phyloP scores from a whole-genome alignment of 108 stramenopile genomes.

The Skeletonema menzelii region DNA sequence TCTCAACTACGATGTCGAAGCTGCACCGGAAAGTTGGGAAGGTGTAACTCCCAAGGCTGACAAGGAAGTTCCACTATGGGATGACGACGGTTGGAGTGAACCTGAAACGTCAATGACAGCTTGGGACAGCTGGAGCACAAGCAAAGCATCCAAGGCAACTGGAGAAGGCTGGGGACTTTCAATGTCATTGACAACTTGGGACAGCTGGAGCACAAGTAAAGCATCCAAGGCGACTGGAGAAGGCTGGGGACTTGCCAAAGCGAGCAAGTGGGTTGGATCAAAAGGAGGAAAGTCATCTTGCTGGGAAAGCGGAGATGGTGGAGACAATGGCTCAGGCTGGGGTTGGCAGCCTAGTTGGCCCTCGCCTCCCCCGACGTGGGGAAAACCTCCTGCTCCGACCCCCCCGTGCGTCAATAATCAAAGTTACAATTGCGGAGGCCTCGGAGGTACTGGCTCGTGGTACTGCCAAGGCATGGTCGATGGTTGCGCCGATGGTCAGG shows the following conservation, averaged over 20 bases:
- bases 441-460: too few relatives aligned
- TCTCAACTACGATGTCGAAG: neutral
- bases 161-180: neutral
- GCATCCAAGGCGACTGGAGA: neutral
- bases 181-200: too few relatives aligned
- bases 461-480: too few relatives aligned
- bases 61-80: neutral
- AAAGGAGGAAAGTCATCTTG: neutral
- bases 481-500: too few relatives aligned
- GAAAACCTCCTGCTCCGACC: neutral
- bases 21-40: neutral
- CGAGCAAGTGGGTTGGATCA: neutral
- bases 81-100: neutral
- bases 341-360: neutral
- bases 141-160: neutral
- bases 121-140: neutral
- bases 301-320: neutral
- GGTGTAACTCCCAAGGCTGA: neutral
- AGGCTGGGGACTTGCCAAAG: neutral
- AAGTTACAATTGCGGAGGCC: too few relatives aligned
- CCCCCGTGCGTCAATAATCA: neutral
- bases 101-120: too few relatives aligned
- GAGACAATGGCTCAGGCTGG: neutral
- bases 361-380: neutral
- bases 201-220: neutral